Evolutionary conservation across 139 green algal species (phyloP).

Genomic region (Micractinium sp.): DNA sequence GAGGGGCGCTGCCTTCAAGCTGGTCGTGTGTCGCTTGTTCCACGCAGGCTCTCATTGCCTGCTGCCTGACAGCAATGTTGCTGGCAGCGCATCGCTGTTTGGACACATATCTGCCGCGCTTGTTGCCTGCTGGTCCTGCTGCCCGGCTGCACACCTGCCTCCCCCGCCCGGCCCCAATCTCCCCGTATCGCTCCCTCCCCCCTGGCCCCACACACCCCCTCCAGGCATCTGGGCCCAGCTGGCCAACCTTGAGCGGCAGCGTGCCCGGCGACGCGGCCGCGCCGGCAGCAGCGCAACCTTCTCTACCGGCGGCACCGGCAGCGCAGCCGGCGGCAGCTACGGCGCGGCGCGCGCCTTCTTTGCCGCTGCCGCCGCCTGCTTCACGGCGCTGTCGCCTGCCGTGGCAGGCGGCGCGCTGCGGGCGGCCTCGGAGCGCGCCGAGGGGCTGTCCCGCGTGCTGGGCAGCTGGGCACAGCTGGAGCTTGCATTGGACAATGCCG

Average conservation of each 20-base stretch:
- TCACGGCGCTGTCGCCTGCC: constrained; percentile 3
- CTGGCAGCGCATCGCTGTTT: too few relatives aligned
- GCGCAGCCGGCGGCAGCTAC: neutral
- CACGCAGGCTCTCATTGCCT: too few relatives aligned
- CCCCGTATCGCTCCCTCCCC: neutral
- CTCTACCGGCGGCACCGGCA: too few relatives aligned
- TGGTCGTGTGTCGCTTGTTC: too few relatives aligned
- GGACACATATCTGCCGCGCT: too few relatives aligned
- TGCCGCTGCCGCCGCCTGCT: constrained; percentile 49
- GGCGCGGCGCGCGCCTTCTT: constrained; percentile 55
- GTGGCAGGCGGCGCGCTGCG: neutral
- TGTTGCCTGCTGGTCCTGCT: neutral
- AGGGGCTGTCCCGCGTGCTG: constrained; percentile 43
- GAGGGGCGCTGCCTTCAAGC: neutral
- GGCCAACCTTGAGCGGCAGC: constrained; percentile 50
- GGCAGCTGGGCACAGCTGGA: constrained; percentile 64
- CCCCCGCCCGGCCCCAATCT: neutral
- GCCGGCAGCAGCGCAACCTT: constrained; percentile 17
- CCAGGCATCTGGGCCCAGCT: constrained; percentile 66
- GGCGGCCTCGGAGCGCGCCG: neutral
- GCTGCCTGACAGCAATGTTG: too few relatives aligned
- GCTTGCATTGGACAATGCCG: constrained; percentile 51
- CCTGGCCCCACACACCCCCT: neutral
- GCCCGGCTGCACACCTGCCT: neutral
- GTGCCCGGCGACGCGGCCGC: constrained; percentile 1